Conservation (phyloP, 441 rosid species). For the Bocquillonia castaneifolia region DNA sequence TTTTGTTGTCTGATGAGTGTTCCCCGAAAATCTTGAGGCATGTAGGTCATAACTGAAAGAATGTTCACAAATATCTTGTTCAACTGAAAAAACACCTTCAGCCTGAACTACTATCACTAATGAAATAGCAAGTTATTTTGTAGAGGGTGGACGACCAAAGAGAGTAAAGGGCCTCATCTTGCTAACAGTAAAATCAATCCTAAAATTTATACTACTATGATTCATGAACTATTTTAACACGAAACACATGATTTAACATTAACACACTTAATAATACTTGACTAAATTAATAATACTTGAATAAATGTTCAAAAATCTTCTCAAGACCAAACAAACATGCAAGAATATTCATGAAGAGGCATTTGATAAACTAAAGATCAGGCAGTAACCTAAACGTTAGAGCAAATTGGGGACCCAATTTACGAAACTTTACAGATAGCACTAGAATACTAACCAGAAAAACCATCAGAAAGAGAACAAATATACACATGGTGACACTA, state of each 20-base stretch:
- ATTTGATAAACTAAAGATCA: too few species aligned
- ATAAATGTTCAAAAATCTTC: too few species aligned
- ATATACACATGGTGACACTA: too few species aligned
- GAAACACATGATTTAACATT: neutral
- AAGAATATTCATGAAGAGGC: too few species aligned
- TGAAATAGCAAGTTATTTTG: too few species aligned
- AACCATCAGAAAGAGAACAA: too few species aligned
- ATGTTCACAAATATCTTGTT: slow-evolving; percentile 15
- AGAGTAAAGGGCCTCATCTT: neutral
- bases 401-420: too few species aligned
- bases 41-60: slow-evolving; percentile 89
- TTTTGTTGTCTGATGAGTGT: slow-evolving; percentile 78
- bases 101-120: neutral
- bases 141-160: too few species aligned
- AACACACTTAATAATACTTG: neutral
- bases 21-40: slow-evolving; percentile 99
- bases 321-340: too few species aligned
- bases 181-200: neutral
- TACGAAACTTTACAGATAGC: too few species aligned
- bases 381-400: too few species aligned
- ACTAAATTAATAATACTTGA: neutral
- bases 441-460: too few species aligned
- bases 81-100: neutral
- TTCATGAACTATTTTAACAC: neutral
- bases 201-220: neutral